These are phyloP conservation scores for Colletotrichum truncatum DNA, from an alignment of 2,329 filamentous ascomycete genomes.

Conservation along the genomic window DNA sequence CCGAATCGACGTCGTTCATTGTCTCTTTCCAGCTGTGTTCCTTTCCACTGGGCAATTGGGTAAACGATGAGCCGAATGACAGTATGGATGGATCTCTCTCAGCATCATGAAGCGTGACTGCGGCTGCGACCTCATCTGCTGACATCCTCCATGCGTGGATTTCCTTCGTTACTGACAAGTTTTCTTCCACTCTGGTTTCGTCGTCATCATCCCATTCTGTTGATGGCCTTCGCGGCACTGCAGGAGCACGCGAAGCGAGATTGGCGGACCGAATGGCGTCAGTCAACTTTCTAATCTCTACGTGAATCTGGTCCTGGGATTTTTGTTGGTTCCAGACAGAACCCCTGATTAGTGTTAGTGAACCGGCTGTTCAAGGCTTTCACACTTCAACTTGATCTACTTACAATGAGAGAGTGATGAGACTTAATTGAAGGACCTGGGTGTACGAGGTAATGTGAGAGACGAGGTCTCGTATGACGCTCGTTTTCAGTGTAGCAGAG, in stretches of 20 bases:
- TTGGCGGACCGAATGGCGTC: slow-evolving; percentile 33
- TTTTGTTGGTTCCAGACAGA: slow-evolving; percentile 34
- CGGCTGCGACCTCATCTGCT: slow-evolving; percentile 37
- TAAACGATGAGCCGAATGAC: neutral
- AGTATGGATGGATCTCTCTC: neutral
- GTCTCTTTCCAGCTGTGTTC: neutral
- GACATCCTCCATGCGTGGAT: slow-evolving; percentile 37
- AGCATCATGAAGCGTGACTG: slow-evolving; percentile 33
- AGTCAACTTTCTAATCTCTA: slow-evolving; percentile 36
- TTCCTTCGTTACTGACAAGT: slow-evolving; percentile 30
- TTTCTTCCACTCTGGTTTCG: slow-evolving; percentile 16
- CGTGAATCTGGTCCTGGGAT: slow-evolving; percentile 38
- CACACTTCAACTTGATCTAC: neutral
- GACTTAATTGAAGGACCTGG: slow-evolving; percentile 37
- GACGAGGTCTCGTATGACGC: slow-evolving; percentile 34
- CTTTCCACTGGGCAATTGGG: neutral
- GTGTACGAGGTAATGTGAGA: slow-evolving; percentile 37
- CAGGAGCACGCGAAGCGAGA: slow-evolving; percentile 22
- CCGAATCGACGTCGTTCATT: neutral
- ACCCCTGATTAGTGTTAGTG: slow-evolving; percentile 22
- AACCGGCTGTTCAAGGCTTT: neutral
- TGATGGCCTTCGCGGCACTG: neutral
- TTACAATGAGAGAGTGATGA: slow-evolving; percentile 37
- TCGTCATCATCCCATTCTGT: slow-evolving; percentile 27
- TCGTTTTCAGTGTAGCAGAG: slow-evolving; percentile 32